Conservation (phyloP, 1,284 basidiomycete genomes). For the Puccinia hordei region DNA sequence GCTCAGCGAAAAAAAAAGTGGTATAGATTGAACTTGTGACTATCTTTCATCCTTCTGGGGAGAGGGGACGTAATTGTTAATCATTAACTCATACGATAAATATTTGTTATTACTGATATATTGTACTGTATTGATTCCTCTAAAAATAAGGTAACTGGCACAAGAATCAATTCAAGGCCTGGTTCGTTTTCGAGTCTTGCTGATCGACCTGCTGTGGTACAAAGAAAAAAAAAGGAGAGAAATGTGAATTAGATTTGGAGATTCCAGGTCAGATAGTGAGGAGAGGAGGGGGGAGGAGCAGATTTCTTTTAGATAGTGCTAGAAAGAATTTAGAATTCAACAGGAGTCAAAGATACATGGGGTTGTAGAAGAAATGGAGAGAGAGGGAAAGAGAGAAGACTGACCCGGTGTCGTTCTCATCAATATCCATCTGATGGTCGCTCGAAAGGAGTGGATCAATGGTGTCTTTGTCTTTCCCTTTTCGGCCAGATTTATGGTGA, state of each 20-base stretch:
- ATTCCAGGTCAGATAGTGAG: background rate
- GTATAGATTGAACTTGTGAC: too few species aligned
- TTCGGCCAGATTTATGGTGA: background rate
- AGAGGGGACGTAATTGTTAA: too few species aligned
- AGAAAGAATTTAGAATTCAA: conserved; percentile 7
- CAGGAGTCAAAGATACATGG: background rate
- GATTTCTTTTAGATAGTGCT: background rate
- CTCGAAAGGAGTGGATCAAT: background rate
- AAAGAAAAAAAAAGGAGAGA: background rate
- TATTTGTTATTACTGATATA: background rate
- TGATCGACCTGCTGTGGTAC: background rate
- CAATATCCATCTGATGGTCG: conserved; percentile 31
- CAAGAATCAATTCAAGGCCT: background rate
- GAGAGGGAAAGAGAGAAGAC: background rate
- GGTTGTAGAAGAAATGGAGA: background rate
- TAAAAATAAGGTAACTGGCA: background rate
- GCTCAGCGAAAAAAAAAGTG: too few species aligned
- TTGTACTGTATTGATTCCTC: background rate
- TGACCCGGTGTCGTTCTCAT: background rate
- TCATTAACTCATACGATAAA: too few species aligned
- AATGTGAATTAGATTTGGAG: background rate
- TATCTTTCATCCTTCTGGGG: too few species aligned
- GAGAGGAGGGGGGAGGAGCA: background rate
- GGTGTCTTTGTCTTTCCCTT: conserved; percentile 15
- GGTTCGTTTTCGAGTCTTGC: conserved; percentile 23